Evolutionary conservation across 306 rosid genomes (phyloP).

Genomic region (Benincasa hispida): DNA sequence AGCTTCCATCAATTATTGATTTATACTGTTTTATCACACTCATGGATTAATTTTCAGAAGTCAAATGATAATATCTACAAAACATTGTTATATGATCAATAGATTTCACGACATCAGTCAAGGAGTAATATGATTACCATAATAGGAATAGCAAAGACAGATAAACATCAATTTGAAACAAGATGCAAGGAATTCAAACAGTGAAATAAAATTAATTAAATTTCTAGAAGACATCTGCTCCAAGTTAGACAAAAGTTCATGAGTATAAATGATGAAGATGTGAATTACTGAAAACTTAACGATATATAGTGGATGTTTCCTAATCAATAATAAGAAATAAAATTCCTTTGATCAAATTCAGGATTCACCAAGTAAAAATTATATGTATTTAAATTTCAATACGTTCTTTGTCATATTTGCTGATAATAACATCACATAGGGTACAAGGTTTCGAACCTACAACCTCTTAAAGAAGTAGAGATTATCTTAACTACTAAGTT

Average conservation of each 20-base stretch:
- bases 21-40: neutral
- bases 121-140: neutral
- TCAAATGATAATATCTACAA: neutral
- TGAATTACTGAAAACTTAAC: neutral
- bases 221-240: neutral
- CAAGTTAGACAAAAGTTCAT: neutral
- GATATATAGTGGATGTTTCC: neutral
- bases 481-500: neutral
- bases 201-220: neutral
- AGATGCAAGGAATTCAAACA: neutral
- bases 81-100: neutral
- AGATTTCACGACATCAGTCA: neutral
- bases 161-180: neutral
- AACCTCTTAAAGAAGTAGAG: neutral
- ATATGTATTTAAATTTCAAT: neutral
- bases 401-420: neutral
- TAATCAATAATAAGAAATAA: neutral
- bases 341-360: neutral
- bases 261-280: neutral
- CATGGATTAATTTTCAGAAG: neutral
- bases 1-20: neutral
- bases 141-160: neutral
- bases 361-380: neutral
- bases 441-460: too few relatives aligned
- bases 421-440: too few relatives aligned